phyloP scores from a whole-genome alignment of 208 protist species.

The Crithidia thermophila region DNA sequence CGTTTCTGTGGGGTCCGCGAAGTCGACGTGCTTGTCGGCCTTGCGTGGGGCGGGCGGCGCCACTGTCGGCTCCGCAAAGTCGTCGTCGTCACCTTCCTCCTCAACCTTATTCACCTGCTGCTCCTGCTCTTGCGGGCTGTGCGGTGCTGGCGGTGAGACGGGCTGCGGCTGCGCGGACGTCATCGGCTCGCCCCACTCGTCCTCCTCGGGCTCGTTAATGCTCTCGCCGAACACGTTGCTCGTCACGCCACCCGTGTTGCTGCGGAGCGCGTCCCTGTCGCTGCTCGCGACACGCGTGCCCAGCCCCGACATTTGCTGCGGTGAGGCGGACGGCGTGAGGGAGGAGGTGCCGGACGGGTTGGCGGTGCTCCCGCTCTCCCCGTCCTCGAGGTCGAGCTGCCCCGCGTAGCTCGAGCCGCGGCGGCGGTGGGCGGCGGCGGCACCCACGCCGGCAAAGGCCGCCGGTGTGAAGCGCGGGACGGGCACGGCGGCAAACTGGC shows the following conservation, averaged over 20 bases:
- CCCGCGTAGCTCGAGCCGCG: background rate
- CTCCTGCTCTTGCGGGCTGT: background rate
- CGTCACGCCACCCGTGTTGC: background rate
- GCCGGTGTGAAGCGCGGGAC: background rate
- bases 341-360: constrained; percentile 2
- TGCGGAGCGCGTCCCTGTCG: no score
- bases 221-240: background rate
- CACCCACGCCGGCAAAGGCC: background rate
- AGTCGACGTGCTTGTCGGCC: constrained; percentile 14
- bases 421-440: background rate
- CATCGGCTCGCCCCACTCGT: constrained; percentile 16
- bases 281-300: no score
- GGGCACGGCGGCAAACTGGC: background rate
- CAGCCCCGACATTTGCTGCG: background rate
- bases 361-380: background rate
- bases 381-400: background rate
- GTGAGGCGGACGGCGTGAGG: background rate
- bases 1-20: no score
- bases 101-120: no score
- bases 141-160: no score
- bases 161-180: background rate
- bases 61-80: constrained; percentile 7
- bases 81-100: background rate
- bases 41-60: background rate
- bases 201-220: constrained; percentile 1